Evolutionary conservation across 495 filamentous ascomycete species (phyloP).

Genomic region (Lasiosphaeria hispida): DNA sequence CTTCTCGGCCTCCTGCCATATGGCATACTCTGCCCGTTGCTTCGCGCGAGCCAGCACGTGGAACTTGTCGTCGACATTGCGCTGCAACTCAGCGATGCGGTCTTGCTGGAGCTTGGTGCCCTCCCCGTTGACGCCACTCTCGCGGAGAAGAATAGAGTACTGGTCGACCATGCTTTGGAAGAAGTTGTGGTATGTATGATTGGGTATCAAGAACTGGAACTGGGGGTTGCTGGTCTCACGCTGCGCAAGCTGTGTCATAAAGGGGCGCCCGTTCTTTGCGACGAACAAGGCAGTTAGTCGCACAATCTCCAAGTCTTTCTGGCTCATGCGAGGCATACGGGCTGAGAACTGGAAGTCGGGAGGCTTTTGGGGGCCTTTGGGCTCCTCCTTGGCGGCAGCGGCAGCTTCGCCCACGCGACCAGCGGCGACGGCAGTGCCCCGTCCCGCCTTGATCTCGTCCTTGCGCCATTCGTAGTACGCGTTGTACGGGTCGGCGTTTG

Average conservation of each 20-base stretch:
- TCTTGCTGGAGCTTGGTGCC: slow-evolving; percentile 64
- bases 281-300: slow-evolving; percentile 86
- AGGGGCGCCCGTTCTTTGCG: slow-evolving; percentile 85
- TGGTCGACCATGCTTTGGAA: slow-evolving; percentile 91
- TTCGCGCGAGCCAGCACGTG: slow-evolving; percentile 77
- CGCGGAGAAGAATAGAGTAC: slow-evolving; percentile 78
- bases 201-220: slow-evolving; percentile 94
- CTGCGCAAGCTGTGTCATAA: slow-evolving; percentile 83
- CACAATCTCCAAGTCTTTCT: slow-evolving; percentile 92
- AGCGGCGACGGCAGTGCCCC: slow-evolving; percentile 76
- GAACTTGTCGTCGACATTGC: slow-evolving; percentile 76
- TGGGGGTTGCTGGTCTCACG: slow-evolving; percentile 89
- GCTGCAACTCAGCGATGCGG: slow-evolving; percentile 69
- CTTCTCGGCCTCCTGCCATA: slow-evolving; percentile 81
- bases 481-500: slow-evolving; percentile 76
- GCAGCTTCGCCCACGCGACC: slow-evolving; percentile 66
- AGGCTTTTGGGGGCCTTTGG: slow-evolving; percentile 82
- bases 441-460: slow-evolving; percentile 75
- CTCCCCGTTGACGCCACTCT: slow-evolving; percentile 65
- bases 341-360: slow-evolving; percentile 91
- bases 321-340: slow-evolving; percentile 94
- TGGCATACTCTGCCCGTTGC: slow-evolving; percentile 81
- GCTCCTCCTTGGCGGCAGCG: slow-evolving; percentile 54
- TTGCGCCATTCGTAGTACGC: slow-evolving; percentile 90
- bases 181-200: slow-evolving; percentile 93